Evolutionary conservation across 305 asterid genomes (phyloP).

Genomic region (Fraxinus albicans): DNA sequence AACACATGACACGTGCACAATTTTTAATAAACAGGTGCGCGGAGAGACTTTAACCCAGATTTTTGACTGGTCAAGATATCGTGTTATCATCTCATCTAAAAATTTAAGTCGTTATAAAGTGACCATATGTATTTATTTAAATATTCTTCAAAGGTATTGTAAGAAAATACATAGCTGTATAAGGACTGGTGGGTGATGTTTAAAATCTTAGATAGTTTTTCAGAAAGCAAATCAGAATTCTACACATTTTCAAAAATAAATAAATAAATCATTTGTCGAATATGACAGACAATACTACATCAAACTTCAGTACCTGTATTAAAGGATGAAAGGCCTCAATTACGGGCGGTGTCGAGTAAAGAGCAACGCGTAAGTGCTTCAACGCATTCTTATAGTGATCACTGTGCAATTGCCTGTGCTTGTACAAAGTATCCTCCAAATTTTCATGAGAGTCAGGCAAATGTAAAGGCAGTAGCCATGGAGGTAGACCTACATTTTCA

Average conservation of each 20-base stretch:
- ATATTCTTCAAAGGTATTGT: background rate
- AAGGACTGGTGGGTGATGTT: background rate
- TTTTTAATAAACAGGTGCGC: background rate
- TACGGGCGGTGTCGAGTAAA: constrained; percentile 55
- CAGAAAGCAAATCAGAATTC: background rate
- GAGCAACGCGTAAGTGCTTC: constrained; percentile 60
- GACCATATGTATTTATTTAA: background rate
- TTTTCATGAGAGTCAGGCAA: constrained; percentile 54
- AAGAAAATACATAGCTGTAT: background rate
- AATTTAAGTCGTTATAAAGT: background rate
- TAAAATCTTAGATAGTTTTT: background rate
- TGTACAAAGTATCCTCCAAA: constrained; percentile 48
- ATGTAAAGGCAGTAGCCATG: constrained; percentile 77
- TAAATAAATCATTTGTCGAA: background rate
- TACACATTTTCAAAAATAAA: background rate
- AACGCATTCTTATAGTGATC: constrained; percentile 51
- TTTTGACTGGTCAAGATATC: background rate
- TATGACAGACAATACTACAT: constrained; percentile 7
- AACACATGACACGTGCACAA: background rate
- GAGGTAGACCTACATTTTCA: constrained; percentile 55
- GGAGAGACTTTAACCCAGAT: background rate
- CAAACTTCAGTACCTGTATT: constrained; percentile 59
- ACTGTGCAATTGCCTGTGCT: constrained; percentile 48
- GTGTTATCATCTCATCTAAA: background rate
- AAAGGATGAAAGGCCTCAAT: constrained; percentile 81